Evolutionary conservation across 2,329 filamentous ascomycete genomes (phyloP).

Genomic region (Metarhizium sp.): DNA sequence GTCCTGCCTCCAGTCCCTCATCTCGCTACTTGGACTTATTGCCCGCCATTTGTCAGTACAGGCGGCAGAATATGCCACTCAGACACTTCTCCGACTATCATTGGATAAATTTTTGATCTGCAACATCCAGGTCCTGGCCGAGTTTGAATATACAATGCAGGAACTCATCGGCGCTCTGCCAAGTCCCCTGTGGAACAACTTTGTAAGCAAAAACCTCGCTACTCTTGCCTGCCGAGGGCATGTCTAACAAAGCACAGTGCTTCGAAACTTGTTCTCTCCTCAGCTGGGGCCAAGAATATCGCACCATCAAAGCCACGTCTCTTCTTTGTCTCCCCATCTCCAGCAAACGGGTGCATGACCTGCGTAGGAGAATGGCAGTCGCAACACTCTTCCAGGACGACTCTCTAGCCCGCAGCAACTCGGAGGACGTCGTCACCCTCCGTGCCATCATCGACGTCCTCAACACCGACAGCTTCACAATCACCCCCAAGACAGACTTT

Average conservation of each 20-base stretch:
- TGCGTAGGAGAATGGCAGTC: slow-evolving; percentile 58
- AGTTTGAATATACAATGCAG: slow-evolving; percentile 33
- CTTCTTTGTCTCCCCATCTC: slow-evolving; percentile 49
- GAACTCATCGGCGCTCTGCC: slow-evolving; percentile 34
- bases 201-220: slow-evolving; percentile 24
- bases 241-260: slow-evolving; percentile 31
- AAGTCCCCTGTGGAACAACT: slow-evolving; percentile 25
- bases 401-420: slow-evolving; percentile 27
- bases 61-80: slow-evolving; percentile 29
- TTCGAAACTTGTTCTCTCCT: slow-evolving; percentile 37
- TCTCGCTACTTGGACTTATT: slow-evolving; percentile 31
- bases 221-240: background rate
- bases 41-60: slow-evolving; percentile 24
- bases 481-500: slow-evolving; percentile 55
- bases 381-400: slow-evolving; percentile 50
- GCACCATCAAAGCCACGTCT: slow-evolving; percentile 47
- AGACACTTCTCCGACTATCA: slow-evolving; percentile 44
- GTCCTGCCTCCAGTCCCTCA: slow-evolving; percentile 32
- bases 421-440: slow-evolving; percentile 33
- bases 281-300: slow-evolving; percentile 30
- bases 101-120: slow-evolving; percentile 41
- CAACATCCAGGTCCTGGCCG: slow-evolving; percentile 29
- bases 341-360: slow-evolving; percentile 40
- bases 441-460: slow-evolving; percentile 37
- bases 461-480: slow-evolving; percentile 36